These are phyloP conservation scores for Macadamia integrifolia DNA, from an alignment of 164 flowering plant species.

Conservation along the genomic window DNA sequence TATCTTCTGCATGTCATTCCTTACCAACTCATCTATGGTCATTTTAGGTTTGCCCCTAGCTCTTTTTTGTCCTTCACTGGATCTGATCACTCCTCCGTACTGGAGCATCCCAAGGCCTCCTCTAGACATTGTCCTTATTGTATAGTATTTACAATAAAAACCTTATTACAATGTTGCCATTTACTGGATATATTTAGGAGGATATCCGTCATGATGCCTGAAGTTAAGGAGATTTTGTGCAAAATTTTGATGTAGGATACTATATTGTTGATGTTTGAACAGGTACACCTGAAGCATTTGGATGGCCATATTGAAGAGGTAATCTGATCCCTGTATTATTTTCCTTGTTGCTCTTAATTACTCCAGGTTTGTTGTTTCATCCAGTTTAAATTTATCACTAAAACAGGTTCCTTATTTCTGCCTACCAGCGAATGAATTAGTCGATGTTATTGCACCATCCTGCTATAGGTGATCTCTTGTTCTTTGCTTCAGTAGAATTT, in stretches of 20 bases:
- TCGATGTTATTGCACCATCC: constrained; percentile 97
- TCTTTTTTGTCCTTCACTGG: too few species aligned
- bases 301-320: constrained; percentile 99
- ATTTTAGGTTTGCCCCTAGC: too few species aligned
- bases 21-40: too few species aligned
- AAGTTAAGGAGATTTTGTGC: not conserved
- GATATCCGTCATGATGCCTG: not conserved
- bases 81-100: too few species aligned
- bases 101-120: too few species aligned
- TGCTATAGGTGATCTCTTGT: constrained; percentile 73
- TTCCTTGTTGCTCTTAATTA: not conserved
- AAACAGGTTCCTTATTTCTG: constrained; percentile 98
- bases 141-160: too few species aligned
- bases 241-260: not conserved
- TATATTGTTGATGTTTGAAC: constrained; percentile 11
- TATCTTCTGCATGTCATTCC: too few species aligned
- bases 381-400: constrained; percentile 21
- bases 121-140: too few species aligned
- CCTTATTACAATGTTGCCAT: not conserved
- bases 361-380: constrained; percentile 17
- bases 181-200: not conserved
- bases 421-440: constrained; percentile 94
- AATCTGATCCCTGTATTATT: constrained; percentile 1
- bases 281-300: constrained; percentile 98
- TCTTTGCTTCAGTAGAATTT: not conserved